Evolutionary conservation across 129 eudicot genomes (phyloP).

Genomic region (Silybum marianum): DNA sequence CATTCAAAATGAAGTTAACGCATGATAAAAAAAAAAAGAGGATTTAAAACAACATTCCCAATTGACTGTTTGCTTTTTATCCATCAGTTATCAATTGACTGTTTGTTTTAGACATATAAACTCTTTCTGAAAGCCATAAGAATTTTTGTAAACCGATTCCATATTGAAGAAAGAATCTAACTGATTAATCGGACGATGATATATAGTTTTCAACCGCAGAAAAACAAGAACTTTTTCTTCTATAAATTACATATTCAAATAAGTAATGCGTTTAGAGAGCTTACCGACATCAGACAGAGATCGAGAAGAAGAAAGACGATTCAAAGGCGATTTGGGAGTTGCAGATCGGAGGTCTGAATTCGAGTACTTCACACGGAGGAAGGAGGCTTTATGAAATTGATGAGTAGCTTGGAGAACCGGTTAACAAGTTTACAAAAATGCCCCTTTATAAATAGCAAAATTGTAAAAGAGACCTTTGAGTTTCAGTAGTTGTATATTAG

Average conservation of each 20-base stretch:
- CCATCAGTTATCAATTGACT: not conserved
- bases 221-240: not conserved
- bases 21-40: not conserved
- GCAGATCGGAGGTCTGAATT: constrained; percentile 11
- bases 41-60: not conserved
- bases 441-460: not conserved
- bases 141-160: not conserved
- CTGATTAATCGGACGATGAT: not conserved
- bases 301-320: not conserved
- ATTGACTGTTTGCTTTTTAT: not conserved
- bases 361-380: not conserved
- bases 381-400: constrained; percentile 18
- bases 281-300: constrained; percentile 30
- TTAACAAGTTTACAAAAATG: not conserved
- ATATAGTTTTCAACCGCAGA: not conserved
- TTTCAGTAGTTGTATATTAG: not conserved
- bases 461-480: constrained; percentile 7
- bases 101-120: not conserved
- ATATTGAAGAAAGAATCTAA: not conserved
- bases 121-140: not conserved
- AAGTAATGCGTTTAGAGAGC: constrained; percentile 5
- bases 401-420: constrained; percentile 35
- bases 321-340: not conserved
- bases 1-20: not conserved
- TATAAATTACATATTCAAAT: not conserved